Conservation (phyloP, 345 rosid species). For the Rhizophora apiculata region DNA sequence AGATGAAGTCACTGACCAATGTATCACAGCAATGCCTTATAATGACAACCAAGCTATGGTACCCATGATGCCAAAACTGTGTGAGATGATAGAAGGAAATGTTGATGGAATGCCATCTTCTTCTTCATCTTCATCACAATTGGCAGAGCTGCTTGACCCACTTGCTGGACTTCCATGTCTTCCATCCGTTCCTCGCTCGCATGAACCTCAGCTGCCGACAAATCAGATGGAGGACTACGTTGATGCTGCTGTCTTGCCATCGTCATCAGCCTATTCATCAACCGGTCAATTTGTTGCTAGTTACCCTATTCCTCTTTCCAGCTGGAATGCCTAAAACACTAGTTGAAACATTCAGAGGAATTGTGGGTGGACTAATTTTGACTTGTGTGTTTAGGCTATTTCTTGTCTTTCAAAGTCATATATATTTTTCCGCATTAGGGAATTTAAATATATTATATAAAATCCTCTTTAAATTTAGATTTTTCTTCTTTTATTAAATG, state of each 20-base stretch:
- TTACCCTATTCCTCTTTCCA: conserved; percentile 45
- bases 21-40: conserved; percentile 19
- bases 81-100: conserved; percentile 53
- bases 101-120: conserved; percentile 21
- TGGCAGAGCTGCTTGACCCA: conserved; percentile 15
- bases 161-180: conserved; percentile 29
- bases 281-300: conserved; percentile 42
- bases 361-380: conserved; percentile 9
- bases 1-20: too few species aligned
- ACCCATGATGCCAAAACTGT: conserved; percentile 46
- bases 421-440: not conserved
- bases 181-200: conserved; percentile 24
- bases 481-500: too few species aligned
- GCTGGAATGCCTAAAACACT: conserved; percentile 53
- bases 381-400: conserved; percentile 5
- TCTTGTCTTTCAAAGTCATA: not conserved
- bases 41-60: conserved; percentile 11
- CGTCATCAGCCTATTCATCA: conserved; percentile 37
- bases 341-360: too few species aligned
- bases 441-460: too few species aligned
- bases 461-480: too few species aligned
- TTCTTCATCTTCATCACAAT: conserved; percentile 21
- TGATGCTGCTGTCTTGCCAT: conserved; percentile 20
- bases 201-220: conserved; percentile 24
- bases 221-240: conserved; percentile 32